Evolutionary conservation across 768 basidiomycete species (phyloP), one percentile per base, ranked within the genome.

Genomic region (Suillus subluteus): DNA sequence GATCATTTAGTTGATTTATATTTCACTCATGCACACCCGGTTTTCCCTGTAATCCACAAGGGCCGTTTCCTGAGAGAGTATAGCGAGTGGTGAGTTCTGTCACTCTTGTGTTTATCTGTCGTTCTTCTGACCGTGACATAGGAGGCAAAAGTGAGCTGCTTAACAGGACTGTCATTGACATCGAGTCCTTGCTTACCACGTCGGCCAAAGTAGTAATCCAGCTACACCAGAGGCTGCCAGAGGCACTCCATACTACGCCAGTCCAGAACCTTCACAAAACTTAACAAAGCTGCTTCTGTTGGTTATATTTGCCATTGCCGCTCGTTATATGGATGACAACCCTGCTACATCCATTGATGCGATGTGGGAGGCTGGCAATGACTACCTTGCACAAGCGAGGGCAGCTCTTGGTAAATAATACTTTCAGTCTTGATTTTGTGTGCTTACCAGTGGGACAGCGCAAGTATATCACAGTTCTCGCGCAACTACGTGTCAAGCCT

Each of bases 21-120:
- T 76, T 95, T 95, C 78, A 86, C 86, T 13, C 91, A 94, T 72
- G 88, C 91, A 38, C 94, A 96, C 70, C 94, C 95, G 7, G 82
- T 88, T 62, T 91, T 92, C 71, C 95, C 95, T 8, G 82, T 96
- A 56, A 78, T 95, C n/a, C 87, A 92, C 76, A 91, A 89, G 76
- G 79, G 77, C 15, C 83, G 86, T 26, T 94, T 95, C 75, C 74
- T 91, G 70, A 76, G 84, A 21, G 88, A 91, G 68, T 95, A 87
- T 73, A 79, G 82, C 46, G 76, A 79, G 18, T 84, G 83, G 88
- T 87, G 69, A 70, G 78, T 41, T 62, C 32, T 69, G 66, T 43
- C 40, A 64, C 11, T 62, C 1, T 64, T 13, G 41, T 58, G 41
- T 16, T 35, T 13, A 61, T 65, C 13, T 8, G 12, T 9, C n/a